Evolutionary conservation across 192 early-diverging fungal genomes (phyloP).

Genomic region (Rhizophagus prolifer): DNA sequence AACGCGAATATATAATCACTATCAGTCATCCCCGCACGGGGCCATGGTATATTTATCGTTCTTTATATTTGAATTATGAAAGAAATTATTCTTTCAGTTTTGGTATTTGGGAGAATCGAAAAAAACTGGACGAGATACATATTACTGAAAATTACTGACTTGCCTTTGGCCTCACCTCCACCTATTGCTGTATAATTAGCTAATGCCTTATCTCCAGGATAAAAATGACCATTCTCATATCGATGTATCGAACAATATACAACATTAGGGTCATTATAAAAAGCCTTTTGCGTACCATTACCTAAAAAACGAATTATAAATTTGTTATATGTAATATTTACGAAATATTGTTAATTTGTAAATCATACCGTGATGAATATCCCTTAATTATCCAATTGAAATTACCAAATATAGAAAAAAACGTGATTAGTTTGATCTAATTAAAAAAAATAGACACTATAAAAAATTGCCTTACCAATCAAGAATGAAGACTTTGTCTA

Average conservation of each 20-base stretch:
- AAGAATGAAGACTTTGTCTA: conserved; percentile 71
- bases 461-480: conserved; percentile 66
- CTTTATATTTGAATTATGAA: conserved; percentile 32
- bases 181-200: conserved; percentile 59
- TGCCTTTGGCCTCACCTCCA: conserved; percentile 53
- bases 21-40: conserved; percentile 68
- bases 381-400: conserved; percentile 44
- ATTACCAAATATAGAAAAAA: not conserved
- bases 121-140: conserved; percentile 4
- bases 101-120: not conserved
- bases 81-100: not conserved
- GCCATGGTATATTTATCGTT: conserved; percentile 92
- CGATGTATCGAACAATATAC: conserved; percentile 89
- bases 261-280: conserved; percentile 74
- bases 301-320: conserved; percentile 36
- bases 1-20: conserved; percentile 89
- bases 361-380: conserved; percentile 84
- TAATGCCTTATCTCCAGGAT: conserved; percentile 64
- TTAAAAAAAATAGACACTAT: not conserved
- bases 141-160: conserved; percentile 38
- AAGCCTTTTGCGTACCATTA: conserved; percentile 87
- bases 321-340: not conserved
- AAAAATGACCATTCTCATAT: conserved; percentile 76
- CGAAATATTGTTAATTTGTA: not conserved
- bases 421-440: not conserved